Evolutionary conservation across 2,329 filamentous ascomycete genomes (phyloP).

Genomic region (Alternaria metachromatica): DNA sequence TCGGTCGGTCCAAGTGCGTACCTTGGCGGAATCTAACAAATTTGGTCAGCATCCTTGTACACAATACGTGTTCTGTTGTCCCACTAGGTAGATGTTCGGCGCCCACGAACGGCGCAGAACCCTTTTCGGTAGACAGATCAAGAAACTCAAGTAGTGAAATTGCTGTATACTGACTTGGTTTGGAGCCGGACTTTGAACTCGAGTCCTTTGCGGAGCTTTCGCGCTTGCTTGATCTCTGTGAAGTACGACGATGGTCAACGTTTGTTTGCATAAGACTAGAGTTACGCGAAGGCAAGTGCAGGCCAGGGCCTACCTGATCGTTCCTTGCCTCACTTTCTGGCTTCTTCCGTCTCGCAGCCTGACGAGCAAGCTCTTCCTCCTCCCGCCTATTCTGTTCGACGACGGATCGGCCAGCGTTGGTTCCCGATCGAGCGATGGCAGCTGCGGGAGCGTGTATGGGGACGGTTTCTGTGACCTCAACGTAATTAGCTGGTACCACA

Average conservation of each 20-base stretch:
- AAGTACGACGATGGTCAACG: slow-evolving; percentile 69
- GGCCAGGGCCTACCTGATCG: slow-evolving; percentile 78
- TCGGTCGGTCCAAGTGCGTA: slow-evolving; percentile 93
- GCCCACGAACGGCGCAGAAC: not conserved
- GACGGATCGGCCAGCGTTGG: slow-evolving; percentile 68
- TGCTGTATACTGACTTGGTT: slow-evolving; percentile 70
- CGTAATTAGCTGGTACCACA: slow-evolving; percentile 94
- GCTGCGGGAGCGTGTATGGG: slow-evolving; percentile 59
- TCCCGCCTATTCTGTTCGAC: slow-evolving; percentile 81
- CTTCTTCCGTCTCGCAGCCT: slow-evolving; percentile 72
- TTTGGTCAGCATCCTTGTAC: slow-evolving; percentile 11
- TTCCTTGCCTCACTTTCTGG: slow-evolving; percentile 58
- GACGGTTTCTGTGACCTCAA: slow-evolving; percentile 80
- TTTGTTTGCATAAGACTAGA: slow-evolving; percentile 76
- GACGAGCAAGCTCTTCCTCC: slow-evolving; percentile 82
- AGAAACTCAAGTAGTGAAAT: not conserved
- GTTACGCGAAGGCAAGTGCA: slow-evolving; percentile 76
- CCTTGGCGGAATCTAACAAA: slow-evolving; percentile 71
- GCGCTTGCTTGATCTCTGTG: slow-evolving; percentile 74
- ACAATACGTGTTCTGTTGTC: not conserved
- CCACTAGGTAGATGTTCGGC: not conserved
- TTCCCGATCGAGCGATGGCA: slow-evolving; percentile 57
- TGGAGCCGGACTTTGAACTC: slow-evolving; percentile 60
- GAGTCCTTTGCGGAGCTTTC: slow-evolving; percentile 67
- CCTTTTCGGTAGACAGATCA: not conserved